Evolutionary conservation across 2,329 filamentous ascomycete species (phyloP), one percentile per base, ranked within the genome.

Genomic region (Penicillium capsulatum): DNA sequence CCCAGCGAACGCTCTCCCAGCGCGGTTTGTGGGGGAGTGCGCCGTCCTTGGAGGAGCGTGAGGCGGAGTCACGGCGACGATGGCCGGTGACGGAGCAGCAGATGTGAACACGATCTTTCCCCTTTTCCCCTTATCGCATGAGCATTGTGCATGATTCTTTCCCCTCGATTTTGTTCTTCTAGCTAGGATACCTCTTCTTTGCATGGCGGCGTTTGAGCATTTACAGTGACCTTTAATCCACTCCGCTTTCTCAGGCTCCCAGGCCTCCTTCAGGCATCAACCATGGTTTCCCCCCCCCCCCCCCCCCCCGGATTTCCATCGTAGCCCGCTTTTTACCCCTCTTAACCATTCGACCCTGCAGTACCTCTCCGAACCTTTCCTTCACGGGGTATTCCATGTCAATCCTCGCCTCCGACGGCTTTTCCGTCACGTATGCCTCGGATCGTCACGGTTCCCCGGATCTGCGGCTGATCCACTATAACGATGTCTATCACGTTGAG

Each of bases 401-500:
- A 34, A 36, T 37, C 10, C 43, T 60, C 17, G 57, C 61, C 34
- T 48, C 44, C 8, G 62, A 59, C 43, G 65, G 65, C 32, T 45
- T 60, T 11, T 62, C 66, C 44, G 62, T 70, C 47, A 72, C 65
- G 17, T 63, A 69, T 51, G 60, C 67, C 17, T 65, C 67, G 49
- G 63, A 63, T 31, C 63, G 69, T 20, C 60, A 61, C 39, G 68
- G 67, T 31, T 62, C 72, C 29, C 85, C 87, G 31, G 84, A 88
- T 60, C 68, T 95, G 35, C 81, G 89, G n/a, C 67, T 95, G 39
- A 63, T 94, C 20, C 90, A 95, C 68, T 95, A 84, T 73, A 95
- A 95, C 65, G 89, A 96, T 67, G 89, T 95, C 44, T 95, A 95
- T 64, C 90, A 95, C 56, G 78, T 95, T 38, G 88, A 94, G 65